Percentiles rank a stretch among this genome's conserved stretches.
phyloP scores from a whole-genome alignment of 176 grass and related monocot species.

The Rhynchospora breviuscula region DNA sequence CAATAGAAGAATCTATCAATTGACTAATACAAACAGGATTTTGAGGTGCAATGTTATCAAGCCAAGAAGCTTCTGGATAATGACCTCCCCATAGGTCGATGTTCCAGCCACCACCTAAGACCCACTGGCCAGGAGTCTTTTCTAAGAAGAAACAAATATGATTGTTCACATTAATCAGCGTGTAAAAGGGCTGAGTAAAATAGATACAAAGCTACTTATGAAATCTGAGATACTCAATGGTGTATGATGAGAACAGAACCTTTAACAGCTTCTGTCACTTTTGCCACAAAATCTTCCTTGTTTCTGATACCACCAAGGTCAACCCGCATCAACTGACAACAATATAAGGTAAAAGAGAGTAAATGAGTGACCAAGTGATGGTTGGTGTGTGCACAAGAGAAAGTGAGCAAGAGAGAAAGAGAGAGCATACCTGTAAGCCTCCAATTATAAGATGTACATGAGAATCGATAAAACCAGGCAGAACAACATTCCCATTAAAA shows the following conservation, averaged over 20 bases:
- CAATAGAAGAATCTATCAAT: background rate
- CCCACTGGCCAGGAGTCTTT: slow-evolving; percentile 57
- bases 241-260: slow-evolving; percentile 25
- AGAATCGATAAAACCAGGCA: slow-evolving; percentile 91
- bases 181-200: no score
- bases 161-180: background rate
- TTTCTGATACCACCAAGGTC: slow-evolving; percentile 54
- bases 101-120: slow-evolving; percentile 82
- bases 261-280: slow-evolving; percentile 51
- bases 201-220: background rate
- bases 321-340: slow-evolving; percentile 44
- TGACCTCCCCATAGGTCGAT: slow-evolving; percentile 69
- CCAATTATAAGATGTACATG: slow-evolving; percentile 76
- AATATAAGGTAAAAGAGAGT: background rate
- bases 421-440: slow-evolving; percentile 47
- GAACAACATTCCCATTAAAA: slow-evolving; percentile 71
- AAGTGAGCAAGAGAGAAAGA: background rate
- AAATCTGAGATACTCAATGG: background rate
- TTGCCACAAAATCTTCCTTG: slow-evolving; percentile 56
- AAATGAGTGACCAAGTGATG: background rate
- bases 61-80: slow-evolving; percentile 61
- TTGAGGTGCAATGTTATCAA: slow-evolving; percentile 67
- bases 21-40: slow-evolving; percentile 61
- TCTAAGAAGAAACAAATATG: slow-evolving; percentile 30
- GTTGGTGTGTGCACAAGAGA: background rate